phyloP scores from a whole-genome alignment of 306 rosid genomes.

The Castanopsis chinensis region DNA sequence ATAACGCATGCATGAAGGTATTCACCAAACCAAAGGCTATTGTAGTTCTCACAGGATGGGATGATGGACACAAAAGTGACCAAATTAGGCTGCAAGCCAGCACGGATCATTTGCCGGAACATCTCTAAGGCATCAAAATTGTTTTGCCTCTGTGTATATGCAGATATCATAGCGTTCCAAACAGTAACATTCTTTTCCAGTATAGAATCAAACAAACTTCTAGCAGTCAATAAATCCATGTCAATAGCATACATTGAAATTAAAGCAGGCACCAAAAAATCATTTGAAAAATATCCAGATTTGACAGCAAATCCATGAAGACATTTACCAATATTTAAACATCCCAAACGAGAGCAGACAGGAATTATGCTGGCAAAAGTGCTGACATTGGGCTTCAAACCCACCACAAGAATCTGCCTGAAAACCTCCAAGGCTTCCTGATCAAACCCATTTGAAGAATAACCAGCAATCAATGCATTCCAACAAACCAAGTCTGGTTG shows the following conservation, averaged over 20 bases:
- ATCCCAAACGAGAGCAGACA: slow-evolving; percentile 31
- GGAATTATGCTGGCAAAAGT: slow-evolving; percentile 38
- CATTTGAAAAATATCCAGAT: slow-evolving; percentile 21
- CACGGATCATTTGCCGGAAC: slow-evolving; percentile 24
- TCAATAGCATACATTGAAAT: slow-evolving; percentile 34
- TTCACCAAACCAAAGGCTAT: slow-evolving; percentile 15
- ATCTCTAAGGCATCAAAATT: slow-evolving; percentile 18
- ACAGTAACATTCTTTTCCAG: slow-evolving; percentile 12
- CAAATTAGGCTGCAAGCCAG: slow-evolving; percentile 11
- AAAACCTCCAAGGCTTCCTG: slow-evolving; percentile 28
- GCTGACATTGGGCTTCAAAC: slow-evolving; percentile 34
- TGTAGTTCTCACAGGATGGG: slow-evolving; percentile 29
- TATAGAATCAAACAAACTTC: slow-evolving; percentile 30
- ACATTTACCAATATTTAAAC: slow-evolving; percentile 22
- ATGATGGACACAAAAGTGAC: slow-evolving; percentile 33
- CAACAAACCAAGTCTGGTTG: slow-evolving; percentile 32
- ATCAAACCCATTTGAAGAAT: slow-evolving; percentile 29
- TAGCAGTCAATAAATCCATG: slow-evolving; percentile 17
- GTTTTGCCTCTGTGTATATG: slow-evolving; percentile 26
- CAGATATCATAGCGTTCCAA: slow-evolving; percentile 38
- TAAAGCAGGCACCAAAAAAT: slow-evolving; percentile 33
- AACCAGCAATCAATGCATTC: slow-evolving; percentile 37
- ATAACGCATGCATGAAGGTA: slow-evolving; percentile 35
- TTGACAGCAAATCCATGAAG: slow-evolving; percentile 32
- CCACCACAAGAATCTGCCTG: slow-evolving; percentile 9